Evolutionary conservation across 2,329 filamentous ascomycete species (phyloP), one percentile per base, ranked within the genome.

Genomic region (Teratosphaeriaceae sp.): DNA sequence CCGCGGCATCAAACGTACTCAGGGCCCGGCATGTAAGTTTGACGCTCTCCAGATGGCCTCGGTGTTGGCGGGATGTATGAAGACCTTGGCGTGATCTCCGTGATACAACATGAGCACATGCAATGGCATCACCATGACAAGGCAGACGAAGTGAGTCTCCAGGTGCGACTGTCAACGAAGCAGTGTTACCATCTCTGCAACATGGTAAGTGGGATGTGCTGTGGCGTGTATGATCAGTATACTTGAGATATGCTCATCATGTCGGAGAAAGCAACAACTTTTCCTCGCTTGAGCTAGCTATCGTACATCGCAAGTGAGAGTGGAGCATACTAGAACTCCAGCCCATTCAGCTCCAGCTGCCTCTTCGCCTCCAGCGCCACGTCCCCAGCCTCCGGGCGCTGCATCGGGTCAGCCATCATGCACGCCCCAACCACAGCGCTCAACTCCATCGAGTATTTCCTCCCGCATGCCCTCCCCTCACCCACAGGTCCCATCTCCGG

Each of bases 401-500:
- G 34, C 20, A 23, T 3, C 19, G n/a, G 11, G 20, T 44, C 37
- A 20, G 13, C 2, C 9, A n/a, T 6, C 43, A 45, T 45, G 26
- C 19, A 35, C 6, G 5, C 1, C 12, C 7, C 11, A 2, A 45
- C 38, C 19, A 38, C 12, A 3, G 26, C 11, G 19, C 40, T 40
- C 36, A 46, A 16, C 20, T 39, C 18, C 3, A 2, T 9, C 21
- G 20, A 40, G 40, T 46, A 46, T 2, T 18, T 5, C 3, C 40
- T 38, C 3, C 51, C 49, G 29, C 51, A 53, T 11, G 50, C 48
- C 23, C 39, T 20, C 15, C 33, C 38, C 15, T 33, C 22, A 11
- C 42, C 35, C 7, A 38, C 40, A 8, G 29, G 33, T n/a, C 15
- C 22, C 27, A 33, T 29, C 9, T 46, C 23, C 19, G 51, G 51